Conservation (phyloP, 441 rosid genomes). For the Populus hybrid region DNA sequence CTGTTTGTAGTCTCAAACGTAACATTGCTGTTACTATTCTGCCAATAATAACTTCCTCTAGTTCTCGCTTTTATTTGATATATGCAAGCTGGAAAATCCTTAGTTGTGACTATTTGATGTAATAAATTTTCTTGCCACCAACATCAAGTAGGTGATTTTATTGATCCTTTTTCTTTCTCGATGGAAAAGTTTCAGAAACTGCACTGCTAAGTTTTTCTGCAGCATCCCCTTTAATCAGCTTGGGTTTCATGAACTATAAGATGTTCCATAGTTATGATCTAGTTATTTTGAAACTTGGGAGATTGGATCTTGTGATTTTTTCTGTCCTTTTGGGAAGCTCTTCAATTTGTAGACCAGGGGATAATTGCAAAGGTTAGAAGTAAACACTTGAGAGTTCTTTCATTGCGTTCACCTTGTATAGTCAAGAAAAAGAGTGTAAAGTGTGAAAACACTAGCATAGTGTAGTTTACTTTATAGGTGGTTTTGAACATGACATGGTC, state of each 20-base stretch:
- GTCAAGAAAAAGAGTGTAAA: background rate
- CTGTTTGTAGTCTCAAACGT: no score
- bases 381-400: background rate
- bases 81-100: background rate
- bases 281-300: background rate
- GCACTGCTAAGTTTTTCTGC: background rate
- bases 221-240: background rate
- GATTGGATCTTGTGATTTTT: background rate
- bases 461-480: background rate
- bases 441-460: background rate
- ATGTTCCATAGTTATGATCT: background rate
- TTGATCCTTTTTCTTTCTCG: background rate
- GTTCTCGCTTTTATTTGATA: background rate
- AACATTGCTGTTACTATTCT: background rate
- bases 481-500: background rate
- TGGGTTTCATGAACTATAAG: background rate
- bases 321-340: background rate
- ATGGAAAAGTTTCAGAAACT: background rate
- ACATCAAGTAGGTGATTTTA: background rate
- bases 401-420: background rate
- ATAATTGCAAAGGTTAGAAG: background rate
- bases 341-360: background rate
- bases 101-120: background rate
- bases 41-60: background rate
- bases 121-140: background rate